Conservation (phyloP, 805 yeast genomes). For the Candida krabiensis region DNA sequence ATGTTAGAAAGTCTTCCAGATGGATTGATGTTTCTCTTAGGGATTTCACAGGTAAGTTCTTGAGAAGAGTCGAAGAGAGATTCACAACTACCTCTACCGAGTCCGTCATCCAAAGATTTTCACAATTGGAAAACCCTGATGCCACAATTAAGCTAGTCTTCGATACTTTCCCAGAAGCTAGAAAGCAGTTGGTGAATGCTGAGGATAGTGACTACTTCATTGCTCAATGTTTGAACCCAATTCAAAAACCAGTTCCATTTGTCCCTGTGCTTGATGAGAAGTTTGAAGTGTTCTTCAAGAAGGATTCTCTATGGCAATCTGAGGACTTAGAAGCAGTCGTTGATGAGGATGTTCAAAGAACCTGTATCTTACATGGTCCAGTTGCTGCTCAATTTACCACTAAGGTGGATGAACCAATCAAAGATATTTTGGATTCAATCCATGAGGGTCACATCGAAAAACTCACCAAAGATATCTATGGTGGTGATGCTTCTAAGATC, state of each 20-base stretch:
- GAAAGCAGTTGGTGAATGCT: constrained; percentile 82
- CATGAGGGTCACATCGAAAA: constrained; percentile 85
- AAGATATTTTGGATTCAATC: constrained; percentile 81
- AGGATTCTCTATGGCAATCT: constrained; percentile 98
- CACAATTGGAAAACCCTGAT: constrained; percentile 68
- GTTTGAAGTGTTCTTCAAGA: constrained; percentile 95
- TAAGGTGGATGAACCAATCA: constrained; percentile 87
- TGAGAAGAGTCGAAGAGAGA: constrained; percentile 97
- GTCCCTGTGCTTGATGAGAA: constrained; percentile 93
- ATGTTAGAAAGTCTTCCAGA: constrained; percentile 68
- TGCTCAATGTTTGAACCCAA: constrained; percentile 75
- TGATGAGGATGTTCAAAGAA: constrained; percentile 94
- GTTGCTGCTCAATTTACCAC: constrained; percentile 94
- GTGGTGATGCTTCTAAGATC: constrained; percentile 65
- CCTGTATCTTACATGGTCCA: constrained; percentile 99
- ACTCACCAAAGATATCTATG: constrained; percentile 68
- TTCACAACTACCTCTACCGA: constrained; percentile 58
- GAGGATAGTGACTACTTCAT: constrained; percentile 95
- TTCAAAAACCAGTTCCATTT: constrained; percentile 96
- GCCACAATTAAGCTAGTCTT: constrained; percentile 59
- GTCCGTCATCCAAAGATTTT: constrained; percentile 74
- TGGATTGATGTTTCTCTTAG: constrained; percentile 91
- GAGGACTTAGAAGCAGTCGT: constrained; percentile 96
- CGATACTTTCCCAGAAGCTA: constrained; percentile 69
- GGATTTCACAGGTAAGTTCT: constrained; percentile 80